These are phyloP conservation scores for Phenoliferia sp. DNA, from an alignment of 1,284 basidiomycete genomes.

Conservation along the genomic window DNA sequence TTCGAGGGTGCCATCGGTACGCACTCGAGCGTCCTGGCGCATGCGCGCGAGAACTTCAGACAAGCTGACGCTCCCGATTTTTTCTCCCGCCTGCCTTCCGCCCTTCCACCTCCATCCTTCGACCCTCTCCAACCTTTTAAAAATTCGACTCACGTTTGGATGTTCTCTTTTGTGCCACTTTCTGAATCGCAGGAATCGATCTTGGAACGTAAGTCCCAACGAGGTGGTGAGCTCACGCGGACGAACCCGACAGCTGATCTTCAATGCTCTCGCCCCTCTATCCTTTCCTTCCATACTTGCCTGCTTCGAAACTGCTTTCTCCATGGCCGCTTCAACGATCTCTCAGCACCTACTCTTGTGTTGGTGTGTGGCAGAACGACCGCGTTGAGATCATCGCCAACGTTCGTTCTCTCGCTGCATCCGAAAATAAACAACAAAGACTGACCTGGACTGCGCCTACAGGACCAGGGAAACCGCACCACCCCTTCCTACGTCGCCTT, in stretches of 20 bases:
- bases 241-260: neutral
- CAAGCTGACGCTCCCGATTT: neutral
- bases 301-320: neutral
- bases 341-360: constrained; percentile 48
- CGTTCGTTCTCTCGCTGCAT: constrained; percentile 8
- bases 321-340: neutral
- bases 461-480: constrained; percentile 85
- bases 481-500: constrained; percentile 99
- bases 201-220: constrained; percentile 28
- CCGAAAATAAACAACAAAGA: neutral
- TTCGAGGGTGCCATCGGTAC: constrained; percentile 35
- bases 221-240: neutral
- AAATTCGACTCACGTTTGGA: neutral
- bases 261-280: neutral
- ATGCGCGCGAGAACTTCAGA: neutral
- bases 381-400: constrained; percentile 87
- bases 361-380: constrained; percentile 97
- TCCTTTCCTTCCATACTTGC: neutral
- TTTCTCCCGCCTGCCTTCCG: neutral
- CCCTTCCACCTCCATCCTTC: neutral
- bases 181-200: constrained; percentile 26
- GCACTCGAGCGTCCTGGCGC: neutral
- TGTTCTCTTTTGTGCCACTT: neutral
- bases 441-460: constrained; percentile 2
- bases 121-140: neutral